Percentiles rank a stretch among this genome's conserved stretches.
Conservation (phyloP, 805 yeast species). For the Kodamaea jinghongensis region DNA sequence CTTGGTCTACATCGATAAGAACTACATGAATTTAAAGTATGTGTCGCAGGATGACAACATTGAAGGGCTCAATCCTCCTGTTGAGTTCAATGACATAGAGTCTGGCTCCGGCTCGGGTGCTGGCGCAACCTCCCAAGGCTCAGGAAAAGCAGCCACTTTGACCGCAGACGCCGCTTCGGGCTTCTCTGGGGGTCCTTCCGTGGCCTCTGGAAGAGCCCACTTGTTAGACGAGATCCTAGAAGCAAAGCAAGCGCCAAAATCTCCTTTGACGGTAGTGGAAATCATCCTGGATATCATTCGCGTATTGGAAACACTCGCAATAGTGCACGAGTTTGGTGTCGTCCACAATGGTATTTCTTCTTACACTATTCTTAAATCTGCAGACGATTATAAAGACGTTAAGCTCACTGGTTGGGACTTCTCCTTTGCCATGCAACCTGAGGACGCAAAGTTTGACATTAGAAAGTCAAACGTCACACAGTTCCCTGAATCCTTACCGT, state of each 20-base stretch:
- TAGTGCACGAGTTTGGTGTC: slow-evolving; percentile 41
- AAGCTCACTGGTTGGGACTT: slow-evolving; percentile 50
- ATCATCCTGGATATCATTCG: slow-evolving; percentile 23
- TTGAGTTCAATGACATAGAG: background rate
- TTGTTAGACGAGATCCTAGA: background rate
- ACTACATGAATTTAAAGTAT: slow-evolving; percentile 9
- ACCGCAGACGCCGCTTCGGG: background rate
- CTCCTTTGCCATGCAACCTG: slow-evolving; percentile 39
- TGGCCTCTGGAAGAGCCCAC: slow-evolving; percentile 14
- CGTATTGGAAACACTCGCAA: slow-evolving; percentile 21
- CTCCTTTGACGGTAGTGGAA: slow-evolving; percentile 17
- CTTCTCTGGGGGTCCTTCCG: slow-evolving; percentile 13
- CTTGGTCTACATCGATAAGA: slow-evolving; percentile 10
- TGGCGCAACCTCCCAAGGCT: no score
- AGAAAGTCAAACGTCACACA: slow-evolving; percentile 39
- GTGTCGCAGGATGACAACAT: background rate
- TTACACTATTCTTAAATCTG: slow-evolving; percentile 35
- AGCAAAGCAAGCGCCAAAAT: slow-evolving; percentile 10
- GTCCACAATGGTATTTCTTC: slow-evolving; percentile 49
- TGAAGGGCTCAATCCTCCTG: background rate
- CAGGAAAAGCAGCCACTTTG: no score
- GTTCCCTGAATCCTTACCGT: slow-evolving; percentile 41
- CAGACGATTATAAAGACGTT: slow-evolving; percentile 25
- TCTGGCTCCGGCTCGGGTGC: slow-evolving; percentile 1
- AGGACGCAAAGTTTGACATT: slow-evolving; percentile 41